phyloP scores from a whole-genome alignment of 805 yeast species.

The Candida methanosorbosa region DNA sequence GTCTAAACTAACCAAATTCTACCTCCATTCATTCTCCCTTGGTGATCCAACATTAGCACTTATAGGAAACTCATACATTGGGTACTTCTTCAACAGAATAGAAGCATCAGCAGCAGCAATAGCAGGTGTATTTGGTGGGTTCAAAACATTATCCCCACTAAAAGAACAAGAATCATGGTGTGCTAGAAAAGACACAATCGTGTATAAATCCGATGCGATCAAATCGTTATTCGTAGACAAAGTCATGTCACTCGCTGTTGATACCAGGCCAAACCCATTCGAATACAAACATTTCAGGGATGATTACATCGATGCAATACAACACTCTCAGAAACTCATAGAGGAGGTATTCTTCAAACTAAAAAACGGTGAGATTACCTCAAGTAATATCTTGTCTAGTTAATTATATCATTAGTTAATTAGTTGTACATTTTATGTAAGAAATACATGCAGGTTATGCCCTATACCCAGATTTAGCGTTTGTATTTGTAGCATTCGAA shows the following conservation, averaged over 20 bases:
- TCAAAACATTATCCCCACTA: not conserved
- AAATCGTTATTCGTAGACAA: not conserved
- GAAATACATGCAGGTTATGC: too few species aligned
- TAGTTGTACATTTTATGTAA: too few species aligned
- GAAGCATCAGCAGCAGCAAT: slow-evolving; percentile 43
- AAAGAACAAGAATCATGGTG: not conserved
- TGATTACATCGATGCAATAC: too few species aligned
- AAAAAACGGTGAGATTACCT: not conserved
- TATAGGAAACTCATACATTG: slow-evolving; percentile 31
- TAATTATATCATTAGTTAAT: too few species aligned
- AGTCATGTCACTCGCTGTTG: not conserved
- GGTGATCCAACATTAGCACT: slow-evolving; percentile 34
- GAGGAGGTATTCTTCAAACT: not conserved
- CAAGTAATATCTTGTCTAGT: too few species aligned
- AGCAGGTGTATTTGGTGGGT: slow-evolving; percentile 33
- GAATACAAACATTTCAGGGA: too few species aligned
- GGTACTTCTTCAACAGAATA: slow-evolving; percentile 37
- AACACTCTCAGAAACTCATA: too few species aligned
- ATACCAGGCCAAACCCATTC: not conserved
- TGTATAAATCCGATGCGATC: not conserved
- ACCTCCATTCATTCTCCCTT: slow-evolving; percentile 28
- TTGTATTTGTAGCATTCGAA: too few species aligned
- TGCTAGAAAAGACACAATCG: not conserved
- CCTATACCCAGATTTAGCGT: too few species aligned
- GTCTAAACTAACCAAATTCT: slow-evolving; percentile 16